Conservation (phyloP, 2,329 filamentous ascomycete species). For the Elsinoe perseae region DNA sequence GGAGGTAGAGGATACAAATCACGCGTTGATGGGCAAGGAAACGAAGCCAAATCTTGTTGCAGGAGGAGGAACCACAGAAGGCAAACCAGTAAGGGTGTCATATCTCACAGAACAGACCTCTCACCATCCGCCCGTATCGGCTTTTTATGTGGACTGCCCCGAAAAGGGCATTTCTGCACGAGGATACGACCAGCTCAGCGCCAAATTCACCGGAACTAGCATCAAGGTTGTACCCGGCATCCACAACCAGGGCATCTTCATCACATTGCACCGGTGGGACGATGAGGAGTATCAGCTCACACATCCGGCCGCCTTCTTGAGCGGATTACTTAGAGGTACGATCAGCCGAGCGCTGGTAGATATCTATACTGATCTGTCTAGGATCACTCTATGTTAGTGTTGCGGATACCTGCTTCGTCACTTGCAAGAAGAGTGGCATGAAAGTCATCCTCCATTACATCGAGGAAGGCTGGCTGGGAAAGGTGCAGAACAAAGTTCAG, state of each 20-base stretch:
- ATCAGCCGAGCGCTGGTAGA: not conserved
- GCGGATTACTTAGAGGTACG: slow-evolving; percentile 67
- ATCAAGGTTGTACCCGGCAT: slow-evolving; percentile 85
- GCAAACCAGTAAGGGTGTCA: slow-evolving; percentile 63
- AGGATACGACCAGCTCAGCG: slow-evolving; percentile 92
- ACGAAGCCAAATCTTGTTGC: slow-evolving; percentile 26
- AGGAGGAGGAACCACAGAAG: slow-evolving; percentile 26
- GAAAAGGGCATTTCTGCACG: slow-evolving; percentile 80
- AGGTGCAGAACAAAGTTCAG: slow-evolving; percentile 82
- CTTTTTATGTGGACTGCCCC: slow-evolving; percentile 87
- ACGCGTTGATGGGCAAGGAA: slow-evolving; percentile 41
- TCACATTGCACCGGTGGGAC: slow-evolving; percentile 69
- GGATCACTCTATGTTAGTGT: slow-evolving; percentile 82
- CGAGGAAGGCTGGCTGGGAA: slow-evolving; percentile 90
- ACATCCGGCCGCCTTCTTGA: slow-evolving; percentile 87
- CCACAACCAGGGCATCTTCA: slow-evolving; percentile 93
- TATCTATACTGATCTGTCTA: slow-evolving; percentile 19
- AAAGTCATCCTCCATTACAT: slow-evolving; percentile 90
- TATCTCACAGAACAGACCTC: slow-evolving; percentile 97
- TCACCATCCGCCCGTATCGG: slow-evolving; percentile 93
- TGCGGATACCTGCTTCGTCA: slow-evolving; percentile 79
- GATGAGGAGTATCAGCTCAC: slow-evolving; percentile 92
- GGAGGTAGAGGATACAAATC: slow-evolving; percentile 76
- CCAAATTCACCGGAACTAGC: slow-evolving; percentile 94
- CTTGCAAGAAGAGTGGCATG: slow-evolving; percentile 79